Base-by-base conservation (phyloP, 2,329 filamentous ascomycete genomes). In the Venturia aucupariae region DNA sequence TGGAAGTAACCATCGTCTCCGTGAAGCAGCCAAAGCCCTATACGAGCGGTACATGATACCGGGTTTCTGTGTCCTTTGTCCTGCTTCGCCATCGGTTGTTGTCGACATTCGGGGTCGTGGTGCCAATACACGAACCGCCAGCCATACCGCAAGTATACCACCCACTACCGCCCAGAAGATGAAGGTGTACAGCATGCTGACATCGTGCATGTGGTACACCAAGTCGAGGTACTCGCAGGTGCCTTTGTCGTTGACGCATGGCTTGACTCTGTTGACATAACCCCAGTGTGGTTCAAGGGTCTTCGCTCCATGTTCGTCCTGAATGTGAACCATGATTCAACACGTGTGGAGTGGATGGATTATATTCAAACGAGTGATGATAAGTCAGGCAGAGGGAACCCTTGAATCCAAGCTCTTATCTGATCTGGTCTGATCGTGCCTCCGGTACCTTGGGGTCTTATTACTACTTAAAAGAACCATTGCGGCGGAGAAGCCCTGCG, bases 221-320 rank as follows among this genome's bases (percentile, higher is more conserved):
- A 75, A 75, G 68, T 84, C 81, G 35, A 85, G 76, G 70, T 87
- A 87, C 42, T 74, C 78, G 70, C 84, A 87, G 5, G 81, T 82
- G 1, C 83, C 84, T 0, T 75, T 69, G 71, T 86, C 84, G 66
- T 79, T 85, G 30, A 77, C 81, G 71, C 84, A 87, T 30, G 84
- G 84, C 0, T 85, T 61, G 8, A 62, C 60, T 22, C 60, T 8
- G 3, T 17, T n/a, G 30, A 42, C 22, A 27, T 62, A 62, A 10
- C 60, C 60, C 60, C 60, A 62, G n/a, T 62, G 59, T 42, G 35
- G 35, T 22, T 60, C 59, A 11, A 60, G 41, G 15, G 4, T 8
- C n/a, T 60, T 60, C n/a, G 59, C 59, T 22, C 27, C 24, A n/a
- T 60, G 59, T 24, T 24, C 38, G 59, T 60, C 59, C 38, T 60